phyloP scores from a whole-genome alignment of 2,329 filamentous ascomycete genomes.

The Didymella arachidicola region DNA sequence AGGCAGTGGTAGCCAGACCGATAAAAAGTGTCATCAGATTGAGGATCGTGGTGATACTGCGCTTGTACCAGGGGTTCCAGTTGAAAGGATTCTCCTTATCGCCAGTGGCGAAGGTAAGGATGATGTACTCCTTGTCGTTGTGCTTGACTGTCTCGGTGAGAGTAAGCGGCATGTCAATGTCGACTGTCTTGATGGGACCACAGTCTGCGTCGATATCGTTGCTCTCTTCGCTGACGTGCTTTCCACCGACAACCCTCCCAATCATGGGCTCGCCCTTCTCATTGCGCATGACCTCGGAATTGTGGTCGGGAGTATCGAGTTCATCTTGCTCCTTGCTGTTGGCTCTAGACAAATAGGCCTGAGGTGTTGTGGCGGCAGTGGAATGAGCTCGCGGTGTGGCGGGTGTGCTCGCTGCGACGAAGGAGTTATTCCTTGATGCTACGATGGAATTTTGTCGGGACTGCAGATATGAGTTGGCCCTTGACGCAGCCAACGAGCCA shows the following conservation, averaged over 20 bases:
- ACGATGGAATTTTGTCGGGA: conserved; percentile 17
- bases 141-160: conserved; percentile 39
- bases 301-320: conserved; percentile 11
- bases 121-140: conserved; percentile 36
- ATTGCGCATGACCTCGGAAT: conserved; percentile 30
- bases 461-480: conserved; percentile 20
- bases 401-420: conserved; percentile 16
- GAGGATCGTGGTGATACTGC: conserved; percentile 38
- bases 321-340: conserved; percentile 17
- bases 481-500: conserved; percentile 18
- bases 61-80: conserved; percentile 42
- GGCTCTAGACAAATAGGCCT: conserved; percentile 19
- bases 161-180: conserved; percentile 40
- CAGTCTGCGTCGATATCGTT: conserved; percentile 37
- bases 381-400: conserved; percentile 20
- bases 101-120: conserved; percentile 37
- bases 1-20: conserved; percentile 38
- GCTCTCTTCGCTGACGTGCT: conserved; percentile 29
- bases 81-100: conserved; percentile 40
- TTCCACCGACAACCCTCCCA: conserved; percentile 36
- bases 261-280: conserved; percentile 37
- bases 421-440: conserved; percentile 10
- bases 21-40: conserved; percentile 42
- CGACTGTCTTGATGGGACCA: conserved; percentile 35
- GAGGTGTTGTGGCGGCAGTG: conserved; percentile 20